Conservation (phyloP, 805 yeast genomes). For the Candida easanensis region DNA sequence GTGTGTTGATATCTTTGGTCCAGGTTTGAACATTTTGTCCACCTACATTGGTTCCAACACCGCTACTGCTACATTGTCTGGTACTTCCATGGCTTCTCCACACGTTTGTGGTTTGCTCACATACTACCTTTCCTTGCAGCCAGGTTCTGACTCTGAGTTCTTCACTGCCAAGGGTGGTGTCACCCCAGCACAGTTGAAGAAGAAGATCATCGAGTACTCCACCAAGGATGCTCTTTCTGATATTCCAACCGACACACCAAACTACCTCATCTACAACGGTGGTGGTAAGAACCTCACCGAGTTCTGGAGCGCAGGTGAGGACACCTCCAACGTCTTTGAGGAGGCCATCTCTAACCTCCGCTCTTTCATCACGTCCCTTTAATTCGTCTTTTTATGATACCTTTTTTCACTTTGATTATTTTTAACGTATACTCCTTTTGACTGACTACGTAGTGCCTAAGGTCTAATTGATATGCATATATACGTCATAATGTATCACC, state of each 20-base stretch:
- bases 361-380: too few relatives aligned
- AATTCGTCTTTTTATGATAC: too few relatives aligned
- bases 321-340: too few relatives aligned
- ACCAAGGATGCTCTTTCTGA: conserved; percentile 58
- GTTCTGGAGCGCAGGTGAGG: conserved; percentile 30
- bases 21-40: conserved; percentile 86
- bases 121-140: conserved; percentile 84
- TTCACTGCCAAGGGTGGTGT: conserved; percentile 50
- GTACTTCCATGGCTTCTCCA: conserved; percentile 99
- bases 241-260: conserved; percentile 73
- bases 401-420: too few relatives aligned
- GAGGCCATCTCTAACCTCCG: too few relatives aligned
- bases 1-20: conserved; percentile 96
- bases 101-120: conserved; percentile 91
- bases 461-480: too few relatives aligned
- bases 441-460: too few relatives aligned
- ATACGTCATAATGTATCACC: too few relatives aligned
- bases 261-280: conserved; percentile 76
- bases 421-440: too few relatives aligned
- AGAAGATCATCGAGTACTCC: conserved; percentile 67
- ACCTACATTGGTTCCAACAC: conserved; percentile 75
- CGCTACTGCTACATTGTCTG: conserved; percentile 82
- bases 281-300: conserved; percentile 61
- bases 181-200: conserved; percentile 73
- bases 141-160: conserved; percentile 65